These are phyloP conservation scores for Saccharomycopsis synnaedendra DNA, from an alignment of 805 yeast genomes.

Conservation along the genomic window DNA sequence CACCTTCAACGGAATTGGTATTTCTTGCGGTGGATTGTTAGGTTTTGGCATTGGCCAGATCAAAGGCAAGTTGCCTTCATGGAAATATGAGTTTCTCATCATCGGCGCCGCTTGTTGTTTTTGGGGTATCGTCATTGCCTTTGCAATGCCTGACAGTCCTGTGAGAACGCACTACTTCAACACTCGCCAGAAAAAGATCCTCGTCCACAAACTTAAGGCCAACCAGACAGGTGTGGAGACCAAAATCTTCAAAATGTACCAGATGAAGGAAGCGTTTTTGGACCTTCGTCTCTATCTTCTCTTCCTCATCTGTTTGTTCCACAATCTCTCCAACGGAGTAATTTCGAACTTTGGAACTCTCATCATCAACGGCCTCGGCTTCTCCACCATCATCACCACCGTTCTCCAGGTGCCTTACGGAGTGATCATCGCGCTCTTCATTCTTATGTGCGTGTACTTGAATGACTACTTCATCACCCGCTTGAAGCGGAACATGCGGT, in stretches of 20 bases:
- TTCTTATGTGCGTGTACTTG: slow-evolving; percentile 30
- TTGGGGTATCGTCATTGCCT: slow-evolving; percentile 13
- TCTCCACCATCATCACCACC: slow-evolving; percentile 28
- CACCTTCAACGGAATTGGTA: slow-evolving; percentile 23
- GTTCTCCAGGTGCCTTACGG: slow-evolving; percentile 29
- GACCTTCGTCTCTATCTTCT: slow-evolving; percentile 30
- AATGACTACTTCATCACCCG: slow-evolving; percentile 45
- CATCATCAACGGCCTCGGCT: slow-evolving; percentile 27
- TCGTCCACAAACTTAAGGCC: slow-evolving; percentile 13
- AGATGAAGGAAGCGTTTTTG: slow-evolving; percentile 30
- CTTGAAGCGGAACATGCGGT: slow-evolving; percentile 26
- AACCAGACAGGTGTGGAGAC: slow-evolving; percentile 36
- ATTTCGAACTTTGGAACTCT: slow-evolving; percentile 21
- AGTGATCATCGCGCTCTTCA: slow-evolving; percentile 9
- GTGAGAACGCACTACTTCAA: slow-evolving; percentile 6
- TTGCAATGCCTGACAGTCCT: slow-evolving; percentile 13
- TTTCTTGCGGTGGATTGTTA: slow-evolving; percentile 20
- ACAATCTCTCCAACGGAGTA: slow-evolving; percentile 27
- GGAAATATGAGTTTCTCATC: slow-evolving; percentile 18
- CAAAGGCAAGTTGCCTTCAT: slow-evolving; percentile 18
- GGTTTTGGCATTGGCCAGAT: slow-evolving; percentile 21
- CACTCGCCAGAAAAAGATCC: slow-evolving; percentile 10
- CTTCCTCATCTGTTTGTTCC: slow-evolving; percentile 19
- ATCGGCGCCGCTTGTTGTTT: slow-evolving; percentile 11
- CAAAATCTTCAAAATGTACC: slow-evolving; percentile 28